These are phyloP conservation scores for Paramecium bursaria DNA, from an alignment of 73 alveolate species.

Conservation along the genomic window DNA sequence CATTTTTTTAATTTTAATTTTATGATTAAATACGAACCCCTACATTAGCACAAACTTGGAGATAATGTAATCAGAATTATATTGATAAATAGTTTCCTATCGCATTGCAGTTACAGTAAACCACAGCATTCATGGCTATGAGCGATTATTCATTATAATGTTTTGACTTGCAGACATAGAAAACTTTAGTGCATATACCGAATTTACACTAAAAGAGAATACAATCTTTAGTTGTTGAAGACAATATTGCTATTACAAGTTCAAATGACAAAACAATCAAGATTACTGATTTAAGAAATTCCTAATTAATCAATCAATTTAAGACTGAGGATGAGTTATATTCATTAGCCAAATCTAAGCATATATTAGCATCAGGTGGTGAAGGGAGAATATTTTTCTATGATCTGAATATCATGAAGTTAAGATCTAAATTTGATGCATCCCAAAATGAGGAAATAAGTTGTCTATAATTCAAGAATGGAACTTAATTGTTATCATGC, in stretches of 20 bases:
- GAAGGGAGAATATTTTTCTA: conserved; percentile 65
- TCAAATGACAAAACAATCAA: conserved; percentile 52
- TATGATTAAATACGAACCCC: conserved; percentile 38
- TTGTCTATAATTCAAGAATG: conserved; percentile 21
- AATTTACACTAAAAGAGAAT: conserved; percentile 46
- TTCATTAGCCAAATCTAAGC: conserved; percentile 67
- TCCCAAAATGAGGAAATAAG: conserved; percentile 63
- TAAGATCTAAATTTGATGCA: conserved; percentile 62
- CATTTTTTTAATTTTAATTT: conserved; percentile 47
- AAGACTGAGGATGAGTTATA: conserved; percentile 45
- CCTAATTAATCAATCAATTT: conserved; percentile 22
- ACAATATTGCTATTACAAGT: conserved; percentile 27
- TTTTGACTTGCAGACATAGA: conserved; percentile 11
- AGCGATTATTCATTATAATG: conserved; percentile 53
- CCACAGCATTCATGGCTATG: conserved; percentile 33
- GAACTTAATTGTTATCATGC: conserved; percentile 56
- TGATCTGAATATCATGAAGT: conserved; percentile 67
- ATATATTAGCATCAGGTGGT: conserved; percentile 66
- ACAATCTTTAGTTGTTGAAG: conserved; percentile 3
- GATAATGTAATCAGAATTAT: conserved; percentile 13
- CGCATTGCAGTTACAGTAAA: not conserved
- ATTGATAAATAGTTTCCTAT: conserved; percentile 7
- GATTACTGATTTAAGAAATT: conserved; percentile 6
- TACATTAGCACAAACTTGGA: conserved; percentile 8
- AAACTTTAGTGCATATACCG: not conserved